A percentile compares a stretch with the other conserved stretches of the same genome.
These are phyloP conservation scores for Biancaea sappan DNA, from an alignment of 306 rosid species.

Conservation along the genomic window DNA sequence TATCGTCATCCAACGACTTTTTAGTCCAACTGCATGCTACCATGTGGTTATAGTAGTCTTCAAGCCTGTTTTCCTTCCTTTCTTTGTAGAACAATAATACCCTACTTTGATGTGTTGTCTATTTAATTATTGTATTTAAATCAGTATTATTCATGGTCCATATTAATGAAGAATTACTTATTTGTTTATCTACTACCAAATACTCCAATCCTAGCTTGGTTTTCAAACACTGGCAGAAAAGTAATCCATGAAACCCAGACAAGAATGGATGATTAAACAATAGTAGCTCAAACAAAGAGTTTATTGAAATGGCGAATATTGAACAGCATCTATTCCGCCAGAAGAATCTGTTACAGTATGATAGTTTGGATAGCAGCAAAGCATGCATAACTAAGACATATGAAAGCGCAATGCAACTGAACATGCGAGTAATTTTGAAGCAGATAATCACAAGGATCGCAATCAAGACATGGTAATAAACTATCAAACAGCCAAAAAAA, in stretches of 20 bases:
- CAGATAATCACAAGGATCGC: neutral
- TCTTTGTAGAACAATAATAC: conserved; percentile 2
- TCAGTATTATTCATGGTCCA: conserved; percentile 12
- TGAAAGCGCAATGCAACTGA: neutral
- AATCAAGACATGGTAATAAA: neutral
- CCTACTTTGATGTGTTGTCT: conserved; percentile 5
- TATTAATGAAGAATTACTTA: conserved; percentile 10
- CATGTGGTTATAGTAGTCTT: conserved; percentile 15
- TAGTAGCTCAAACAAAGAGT: neutral
- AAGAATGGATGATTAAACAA: neutral
- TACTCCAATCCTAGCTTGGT: neutral
- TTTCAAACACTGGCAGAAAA: neutral
- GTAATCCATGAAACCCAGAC: neutral
- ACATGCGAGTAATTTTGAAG: neutral
- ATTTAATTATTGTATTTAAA: conserved; percentile 16
- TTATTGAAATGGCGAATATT: neutral
- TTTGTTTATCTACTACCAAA: neutral
- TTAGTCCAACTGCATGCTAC: conserved; percentile 16
- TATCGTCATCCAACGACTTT: neutral
- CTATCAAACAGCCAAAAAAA: neutral
- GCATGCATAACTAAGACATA: neutral
- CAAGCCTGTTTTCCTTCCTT: conserved; percentile 10
- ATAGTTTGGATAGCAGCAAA: too few relatives aligned
- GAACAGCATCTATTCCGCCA: neutral
- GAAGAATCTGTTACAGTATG: too few relatives aligned